Evolutionary conservation across 2,329 filamentous ascomycete species (phyloP).

Genomic region (Xylaria sp.): DNA sequence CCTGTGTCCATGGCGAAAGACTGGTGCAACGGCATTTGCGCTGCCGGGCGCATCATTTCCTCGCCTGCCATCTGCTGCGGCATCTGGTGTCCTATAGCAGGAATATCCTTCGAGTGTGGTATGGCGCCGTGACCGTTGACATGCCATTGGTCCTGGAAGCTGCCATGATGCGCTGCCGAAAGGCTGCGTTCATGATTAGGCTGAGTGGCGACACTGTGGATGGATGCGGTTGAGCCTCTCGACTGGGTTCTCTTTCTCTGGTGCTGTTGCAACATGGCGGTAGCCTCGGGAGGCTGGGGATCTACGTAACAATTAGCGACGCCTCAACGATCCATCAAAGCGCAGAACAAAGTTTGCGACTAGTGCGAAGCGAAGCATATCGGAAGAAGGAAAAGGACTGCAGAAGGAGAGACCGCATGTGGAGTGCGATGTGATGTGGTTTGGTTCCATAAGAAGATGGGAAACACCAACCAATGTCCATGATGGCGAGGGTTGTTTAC

Average conservation of each 20-base stretch:
- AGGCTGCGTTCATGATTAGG: constrained; percentile 63
- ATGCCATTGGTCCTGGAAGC: constrained; percentile 64
- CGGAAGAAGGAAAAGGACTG: background rate
- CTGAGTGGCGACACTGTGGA: constrained; percentile 65
- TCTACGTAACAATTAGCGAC: constrained; percentile 42
- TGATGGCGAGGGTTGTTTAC: constrained; percentile 49
- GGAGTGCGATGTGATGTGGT: constrained; percentile 2
- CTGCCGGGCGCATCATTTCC: constrained; percentile 67
- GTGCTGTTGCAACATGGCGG: constrained; percentile 53
- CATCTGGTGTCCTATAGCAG: constrained; percentile 45
- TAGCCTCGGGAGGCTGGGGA: constrained; percentile 47
- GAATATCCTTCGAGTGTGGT: constrained; percentile 57
- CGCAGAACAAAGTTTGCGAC: constrained; percentile 5
- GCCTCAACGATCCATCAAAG: constrained; percentile 32
- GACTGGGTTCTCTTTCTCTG: constrained; percentile 64
- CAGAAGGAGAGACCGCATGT: background rate
- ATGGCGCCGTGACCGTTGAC: constrained; percentile 54
- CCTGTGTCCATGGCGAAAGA: constrained; percentile 62
- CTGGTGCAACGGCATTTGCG: constrained; percentile 64
- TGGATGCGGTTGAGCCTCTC: constrained; percentile 66
- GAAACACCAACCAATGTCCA: constrained; percentile 45
- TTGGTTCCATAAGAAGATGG: background rate
- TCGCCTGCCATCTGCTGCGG: constrained; percentile 62
- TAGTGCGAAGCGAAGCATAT: background rate
- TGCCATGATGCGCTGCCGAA: constrained; percentile 49